Percentiles rank a stretch among this genome's conserved stretches.
phyloP scores from a whole-genome alignment of 768 basidiomycete species.

The Tylopilus plumbeoviolaceoides region DNA sequence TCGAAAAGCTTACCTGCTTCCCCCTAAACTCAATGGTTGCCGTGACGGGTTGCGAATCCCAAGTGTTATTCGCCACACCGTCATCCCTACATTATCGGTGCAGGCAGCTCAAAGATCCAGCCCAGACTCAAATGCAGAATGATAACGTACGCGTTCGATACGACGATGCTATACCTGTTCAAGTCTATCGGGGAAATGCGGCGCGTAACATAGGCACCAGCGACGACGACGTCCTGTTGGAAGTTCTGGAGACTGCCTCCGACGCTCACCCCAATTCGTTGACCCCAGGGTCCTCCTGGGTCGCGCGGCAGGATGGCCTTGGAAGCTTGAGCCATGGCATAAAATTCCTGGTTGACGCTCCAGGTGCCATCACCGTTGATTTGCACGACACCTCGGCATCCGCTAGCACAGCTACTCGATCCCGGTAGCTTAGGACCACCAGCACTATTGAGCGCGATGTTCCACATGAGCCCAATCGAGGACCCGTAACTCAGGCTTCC shows the following conservation, averaged over 20 bases:
- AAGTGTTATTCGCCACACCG: conserved; percentile 38
- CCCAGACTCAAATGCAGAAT: not conserved
- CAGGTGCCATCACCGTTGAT: conserved; percentile 63
- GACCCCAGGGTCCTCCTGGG: conserved; percentile 59
- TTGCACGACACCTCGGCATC: conserved; percentile 65
- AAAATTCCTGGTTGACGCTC: conserved; percentile 73
- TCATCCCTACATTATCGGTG: conserved; percentile 39
- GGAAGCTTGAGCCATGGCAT: conserved; percentile 69
- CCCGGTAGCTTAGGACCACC: conserved; percentile 66
- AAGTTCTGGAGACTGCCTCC: conserved; percentile 39
- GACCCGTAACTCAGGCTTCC: conserved; percentile 33
- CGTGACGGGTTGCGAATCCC: conserved; percentile 52
- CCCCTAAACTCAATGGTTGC: conserved; percentile 64
- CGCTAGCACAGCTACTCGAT: conserved; percentile 57
- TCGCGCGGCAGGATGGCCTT: conserved; percentile 73
- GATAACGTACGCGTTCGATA: conserved; percentile 55
- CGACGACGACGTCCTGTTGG: conserved; percentile 42
- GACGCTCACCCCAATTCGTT: conserved; percentile 62
- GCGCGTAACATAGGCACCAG: conserved; percentile 60
- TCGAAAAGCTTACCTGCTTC: conserved; percentile 42
- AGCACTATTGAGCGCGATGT: conserved; percentile 58
- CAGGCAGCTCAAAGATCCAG: not conserved
- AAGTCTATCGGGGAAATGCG: conserved; percentile 52
- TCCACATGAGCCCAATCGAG: conserved; percentile 66
- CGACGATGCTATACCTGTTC: conserved; percentile 66